These are phyloP conservation scores for Sesbania bispinosa DNA, from an alignment of 306 rosid genomes.

Conservation along the genomic window DNA sequence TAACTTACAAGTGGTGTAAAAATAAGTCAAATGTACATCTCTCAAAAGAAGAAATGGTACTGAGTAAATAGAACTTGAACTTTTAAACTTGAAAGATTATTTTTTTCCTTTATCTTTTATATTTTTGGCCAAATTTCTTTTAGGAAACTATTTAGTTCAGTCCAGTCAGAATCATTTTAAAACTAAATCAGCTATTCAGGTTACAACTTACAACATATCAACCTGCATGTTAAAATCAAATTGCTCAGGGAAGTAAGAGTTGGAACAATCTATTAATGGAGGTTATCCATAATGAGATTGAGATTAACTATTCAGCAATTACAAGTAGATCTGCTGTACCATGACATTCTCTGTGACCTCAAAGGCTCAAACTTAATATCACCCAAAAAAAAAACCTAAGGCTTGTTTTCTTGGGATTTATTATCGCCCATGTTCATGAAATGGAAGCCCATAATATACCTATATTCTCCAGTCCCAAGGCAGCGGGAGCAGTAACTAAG, in stretches of 20 bases:
- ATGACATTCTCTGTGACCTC: constrained; percentile 13
- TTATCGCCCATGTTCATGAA: constrained; percentile 56
- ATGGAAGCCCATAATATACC: constrained; percentile 78
- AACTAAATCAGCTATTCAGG: background rate
- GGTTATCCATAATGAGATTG: constrained; percentile 5
- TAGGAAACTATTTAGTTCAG: constrained; percentile 1
- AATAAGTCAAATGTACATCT: background rate
- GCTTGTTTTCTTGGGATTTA: constrained; percentile 28
- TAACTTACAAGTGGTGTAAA: background rate
- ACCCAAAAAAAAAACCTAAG: constrained; percentile 11
- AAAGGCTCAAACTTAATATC: constrained; percentile 16
- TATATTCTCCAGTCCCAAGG: constrained; percentile 86
- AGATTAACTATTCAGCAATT: constrained; percentile 20
- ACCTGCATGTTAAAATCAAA: constrained; percentile 9
- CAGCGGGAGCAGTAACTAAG: constrained; percentile 80
- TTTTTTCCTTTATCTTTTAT: background rate
- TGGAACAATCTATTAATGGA: constrained; percentile 15
- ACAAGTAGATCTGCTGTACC: constrained; percentile 9
- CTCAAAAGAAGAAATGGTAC: background rate
- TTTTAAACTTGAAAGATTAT: background rate
- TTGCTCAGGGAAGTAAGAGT: constrained; percentile 3
- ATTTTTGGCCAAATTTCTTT: background rate
- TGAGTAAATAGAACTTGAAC: background rate
- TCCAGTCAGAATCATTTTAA: constrained; percentile 4
- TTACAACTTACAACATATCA: background rate